A percentile compares a stretch with the other conserved stretches of the same genome.
These are phyloP conservation scores for Fusarium citri DNA, from an alignment of 2,329 filamentous ascomycete species.

Conservation along the genomic window DNA sequence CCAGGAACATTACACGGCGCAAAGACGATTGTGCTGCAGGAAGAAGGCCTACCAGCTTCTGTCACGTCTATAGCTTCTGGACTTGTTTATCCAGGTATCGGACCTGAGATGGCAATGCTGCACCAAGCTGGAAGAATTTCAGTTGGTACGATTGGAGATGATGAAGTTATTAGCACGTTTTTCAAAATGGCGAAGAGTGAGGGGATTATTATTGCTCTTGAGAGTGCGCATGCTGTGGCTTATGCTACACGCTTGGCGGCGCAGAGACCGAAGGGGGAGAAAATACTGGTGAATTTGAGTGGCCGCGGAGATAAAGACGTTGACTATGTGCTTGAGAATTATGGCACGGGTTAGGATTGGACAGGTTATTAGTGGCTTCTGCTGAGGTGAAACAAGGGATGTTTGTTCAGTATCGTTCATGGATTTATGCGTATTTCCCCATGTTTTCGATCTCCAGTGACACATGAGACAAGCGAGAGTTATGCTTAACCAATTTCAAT, in stretches of 20 bases:
- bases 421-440: not conserved
- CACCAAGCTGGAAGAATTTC: constrained; percentile 2
- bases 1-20: constrained; percentile 11
- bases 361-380: not conserved
- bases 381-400: not conserved
- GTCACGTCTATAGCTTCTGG: constrained; percentile 14
- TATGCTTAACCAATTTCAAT: too few species aligned
- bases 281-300: not conserved
- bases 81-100: not conserved
- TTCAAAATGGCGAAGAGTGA: constrained; percentile 2
- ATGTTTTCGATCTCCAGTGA: not conserved
- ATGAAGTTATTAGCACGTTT: not conserved
- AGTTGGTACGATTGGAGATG: not conserved
- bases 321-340: constrained; percentile 6
- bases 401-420: not conserved
- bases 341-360: not conserved
- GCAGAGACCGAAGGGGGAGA: not conserved
- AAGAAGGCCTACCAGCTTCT: not conserved
- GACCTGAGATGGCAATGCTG: constrained; percentile 8
- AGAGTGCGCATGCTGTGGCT: constrained; percentile 12
- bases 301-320: constrained; percentile 17
- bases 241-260: constrained; percentile 1
- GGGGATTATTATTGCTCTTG: constrained; percentile 4
- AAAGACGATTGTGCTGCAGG: constrained; percentile 10
- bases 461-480: too few species aligned